Conservation (phyloP, 2,329 filamentous ascomycete genomes). For the Pestalotiopsis sp. region DNA sequence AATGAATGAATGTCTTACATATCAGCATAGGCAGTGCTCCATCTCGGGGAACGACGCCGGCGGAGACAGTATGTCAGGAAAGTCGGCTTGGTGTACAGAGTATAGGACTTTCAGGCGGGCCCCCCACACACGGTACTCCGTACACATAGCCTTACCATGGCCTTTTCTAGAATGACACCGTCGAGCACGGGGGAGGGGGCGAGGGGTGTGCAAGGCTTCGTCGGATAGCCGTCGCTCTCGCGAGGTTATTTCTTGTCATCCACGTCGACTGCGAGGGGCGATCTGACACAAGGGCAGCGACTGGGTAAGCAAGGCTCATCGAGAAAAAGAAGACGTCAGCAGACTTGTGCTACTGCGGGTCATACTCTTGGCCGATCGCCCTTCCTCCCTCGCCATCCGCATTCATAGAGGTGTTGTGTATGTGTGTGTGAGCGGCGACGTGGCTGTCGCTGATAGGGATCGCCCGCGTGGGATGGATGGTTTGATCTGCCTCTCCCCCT, state of each 20-base stretch:
- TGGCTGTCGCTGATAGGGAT: conserved; percentile 25
- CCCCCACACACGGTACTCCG: too few relatives aligned
- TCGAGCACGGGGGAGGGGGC: too few relatives aligned
- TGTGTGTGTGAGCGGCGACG: conserved; percentile 6
- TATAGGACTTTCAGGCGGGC: too few relatives aligned
- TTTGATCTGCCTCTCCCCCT: not conserved
- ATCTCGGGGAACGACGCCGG: too few relatives aligned
- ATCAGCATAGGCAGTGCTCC: not conserved
- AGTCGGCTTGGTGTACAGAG: too few relatives aligned
- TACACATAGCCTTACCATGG: too few relatives aligned
- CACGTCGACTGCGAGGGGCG: too few relatives aligned
- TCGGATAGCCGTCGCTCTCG: too few relatives aligned
- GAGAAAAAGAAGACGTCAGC: not conserved
- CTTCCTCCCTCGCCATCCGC: not conserved
- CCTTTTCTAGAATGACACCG: too few relatives aligned
- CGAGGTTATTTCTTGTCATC: too few relatives aligned
- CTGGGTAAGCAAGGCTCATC: not conserved
- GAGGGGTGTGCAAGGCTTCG: too few relatives aligned
- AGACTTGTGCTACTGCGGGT: not conserved
- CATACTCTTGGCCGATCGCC: not conserved
- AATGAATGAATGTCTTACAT: not conserved
- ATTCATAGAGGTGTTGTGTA: not conserved
- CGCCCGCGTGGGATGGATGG: not conserved
- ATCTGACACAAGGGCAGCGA: not conserved
- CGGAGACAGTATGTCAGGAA: too few relatives aligned